A percentile compares a stretch with the other conserved stretches of the same genome.
Conservation (phyloP, 2,329 filamentous ascomycete genomes). For the Sporothrix brasiliensis region DNA sequence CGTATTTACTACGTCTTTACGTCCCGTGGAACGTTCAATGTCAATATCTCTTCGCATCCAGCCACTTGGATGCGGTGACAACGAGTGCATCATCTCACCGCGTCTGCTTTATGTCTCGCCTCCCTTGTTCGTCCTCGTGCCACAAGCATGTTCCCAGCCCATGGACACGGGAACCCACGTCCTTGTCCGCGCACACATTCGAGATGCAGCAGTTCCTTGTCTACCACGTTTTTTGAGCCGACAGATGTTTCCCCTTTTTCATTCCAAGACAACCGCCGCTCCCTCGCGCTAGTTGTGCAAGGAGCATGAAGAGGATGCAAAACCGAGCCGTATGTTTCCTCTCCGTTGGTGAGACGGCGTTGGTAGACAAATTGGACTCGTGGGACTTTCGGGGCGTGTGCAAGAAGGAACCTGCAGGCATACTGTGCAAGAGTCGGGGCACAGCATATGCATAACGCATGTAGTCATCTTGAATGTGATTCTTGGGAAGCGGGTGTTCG, state of each 20-base stretch:
- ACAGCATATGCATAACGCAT: slow-evolving; percentile 1
- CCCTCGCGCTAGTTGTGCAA: slow-evolving; percentile 3
- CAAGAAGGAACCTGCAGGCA: neutral
- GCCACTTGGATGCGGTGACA: neutral
- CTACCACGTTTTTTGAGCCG: slow-evolving; percentile 9
- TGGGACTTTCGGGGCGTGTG: neutral
- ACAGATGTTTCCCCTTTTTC: neutral
- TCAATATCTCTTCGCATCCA: neutral
- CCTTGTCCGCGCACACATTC: neutral
- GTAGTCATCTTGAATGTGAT: neutral
- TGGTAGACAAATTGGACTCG: slow-evolving; percentile 3
- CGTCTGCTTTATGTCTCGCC: neutral
- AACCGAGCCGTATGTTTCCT: neutral
- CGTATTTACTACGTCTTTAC: neutral
- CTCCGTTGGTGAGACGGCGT: neutral
- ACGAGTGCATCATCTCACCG: neutral
- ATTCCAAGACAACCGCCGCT: neutral
- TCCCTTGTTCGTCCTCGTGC: neutral
- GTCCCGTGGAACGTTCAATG: neutral
- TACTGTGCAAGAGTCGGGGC: neutral
- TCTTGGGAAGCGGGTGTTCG: neutral
- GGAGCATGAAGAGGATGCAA: too few relatives aligned
- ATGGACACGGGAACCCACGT: slow-evolving; percentile 8
- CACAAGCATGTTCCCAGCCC: neutral
- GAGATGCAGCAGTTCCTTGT: neutral